Conservation (phyloP, 192 early-diverging fungal species). For the Coemansia sp. region DNA sequence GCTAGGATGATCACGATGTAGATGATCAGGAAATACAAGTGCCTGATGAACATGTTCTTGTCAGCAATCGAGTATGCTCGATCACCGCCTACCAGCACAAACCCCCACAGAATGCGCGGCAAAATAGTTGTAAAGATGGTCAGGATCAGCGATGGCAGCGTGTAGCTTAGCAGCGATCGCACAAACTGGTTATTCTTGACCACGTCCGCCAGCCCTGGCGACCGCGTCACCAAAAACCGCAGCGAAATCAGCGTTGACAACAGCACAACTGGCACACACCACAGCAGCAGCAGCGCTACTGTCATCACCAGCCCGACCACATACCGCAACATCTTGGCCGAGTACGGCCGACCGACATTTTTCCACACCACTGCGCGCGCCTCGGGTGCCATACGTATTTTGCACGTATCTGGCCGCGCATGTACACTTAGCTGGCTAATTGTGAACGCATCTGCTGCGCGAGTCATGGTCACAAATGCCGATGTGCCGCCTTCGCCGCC, state of each 20-base stretch:
- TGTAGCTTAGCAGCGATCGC: conserved; percentile 64
- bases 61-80: conserved; percentile 44
- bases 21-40: conserved; percentile 72
- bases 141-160: conserved; percentile 73
- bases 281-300: conserved; percentile 67
- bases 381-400: conserved; percentile 67
- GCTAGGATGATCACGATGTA: conserved; percentile 76
- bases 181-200: conserved; percentile 61
- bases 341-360: conserved; percentile 61
- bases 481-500: conserved; percentile 39
- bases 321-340: conserved; percentile 59
- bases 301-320: conserved; percentile 60
- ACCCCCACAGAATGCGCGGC: conserved; percentile 62
- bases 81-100: conserved; percentile 47
- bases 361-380: conserved; percentile 72
- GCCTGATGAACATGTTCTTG: conserved; percentile 58
- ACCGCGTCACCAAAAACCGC: conserved; percentile 60
- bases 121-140: conserved; percentile 67
- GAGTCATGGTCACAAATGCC: conserved; percentile 75
- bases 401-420: conserved; percentile 61
- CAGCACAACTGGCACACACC: conserved; percentile 68
- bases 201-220: conserved; percentile 60
- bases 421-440: conserved; percentile 65
- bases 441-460: conserved; percentile 64
- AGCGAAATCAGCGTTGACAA: conserved; percentile 69